These are phyloP conservation scores for Collybiopsis luxurians DNA, from an alignment of 768 basidiomycete genomes.

Conservation along the genomic window DNA sequence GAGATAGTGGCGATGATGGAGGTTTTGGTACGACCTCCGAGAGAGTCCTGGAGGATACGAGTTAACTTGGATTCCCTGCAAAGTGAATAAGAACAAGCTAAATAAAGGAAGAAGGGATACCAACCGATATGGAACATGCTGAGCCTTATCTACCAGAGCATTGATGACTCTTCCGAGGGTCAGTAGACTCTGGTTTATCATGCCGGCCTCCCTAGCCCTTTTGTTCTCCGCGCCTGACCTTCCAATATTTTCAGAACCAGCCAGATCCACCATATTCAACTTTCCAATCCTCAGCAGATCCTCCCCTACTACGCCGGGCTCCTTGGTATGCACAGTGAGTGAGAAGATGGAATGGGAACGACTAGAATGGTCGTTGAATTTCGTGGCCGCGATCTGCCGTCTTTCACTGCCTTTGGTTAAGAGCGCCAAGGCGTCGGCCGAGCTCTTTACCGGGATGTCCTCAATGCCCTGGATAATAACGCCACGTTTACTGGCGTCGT, in stretches of 20 bases:
- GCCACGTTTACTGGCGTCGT: conserved; percentile 84
- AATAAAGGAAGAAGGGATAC: conserved; percentile 13
- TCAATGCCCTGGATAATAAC: conserved; percentile 95
- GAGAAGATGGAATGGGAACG: conserved; percentile 98
- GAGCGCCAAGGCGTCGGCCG: conserved; percentile 77
- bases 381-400: conserved; percentile 91
- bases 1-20: conserved; percentile 97
- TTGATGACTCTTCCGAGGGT: conserved; percentile 98
- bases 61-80: conserved; percentile 94
- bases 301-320: conserved; percentile 72
- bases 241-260: conserved; percentile 97
- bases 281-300: conserved; percentile 93
- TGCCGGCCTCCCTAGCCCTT: conserved; percentile 93
- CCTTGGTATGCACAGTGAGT: conserved; percentile 92
- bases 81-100: conserved; percentile 1
- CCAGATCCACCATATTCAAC: conserved; percentile 94
- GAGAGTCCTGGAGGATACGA: conserved; percentile 96
- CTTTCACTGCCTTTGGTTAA: conserved; percentile 88
- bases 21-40: conserved; percentile 95
- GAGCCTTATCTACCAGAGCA: conserved; percentile 86
- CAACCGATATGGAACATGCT: conserved; percentile 93
- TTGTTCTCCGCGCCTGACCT: conserved; percentile 94
- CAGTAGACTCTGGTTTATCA: conserved; percentile 96
- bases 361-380: conserved; percentile 97
- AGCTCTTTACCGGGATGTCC: conserved; percentile 81